Conservation (phyloP, 176 grass and related monocot genomes). For the Oryza glumipatula region DNA sequence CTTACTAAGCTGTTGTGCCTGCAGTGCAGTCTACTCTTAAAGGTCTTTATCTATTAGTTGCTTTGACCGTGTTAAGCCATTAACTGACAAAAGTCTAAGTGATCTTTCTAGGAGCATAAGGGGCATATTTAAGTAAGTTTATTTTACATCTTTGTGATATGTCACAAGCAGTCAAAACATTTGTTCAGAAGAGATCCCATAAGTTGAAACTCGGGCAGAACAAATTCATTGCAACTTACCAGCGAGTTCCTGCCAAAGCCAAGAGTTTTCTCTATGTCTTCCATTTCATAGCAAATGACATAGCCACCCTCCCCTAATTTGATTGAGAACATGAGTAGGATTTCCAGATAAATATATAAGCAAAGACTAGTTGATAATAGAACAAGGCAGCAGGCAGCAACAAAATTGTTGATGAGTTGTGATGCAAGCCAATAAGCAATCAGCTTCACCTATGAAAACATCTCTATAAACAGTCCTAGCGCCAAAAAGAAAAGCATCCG, state of each 20-base stretch:
- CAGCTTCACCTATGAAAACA: constrained; percentile 70
- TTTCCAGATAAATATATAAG: constrained; percentile 27
- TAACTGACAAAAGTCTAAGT: background rate
- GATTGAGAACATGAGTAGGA: constrained; percentile 42
- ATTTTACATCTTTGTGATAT: background rate
- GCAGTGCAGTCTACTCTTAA: too few relatives aligned
- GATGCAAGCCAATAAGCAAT: constrained; percentile 13
- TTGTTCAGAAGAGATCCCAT: constrained; percentile 9
- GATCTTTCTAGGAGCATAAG: constrained; percentile 17
- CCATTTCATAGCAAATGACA: constrained; percentile 90
- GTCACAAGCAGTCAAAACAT: background rate
- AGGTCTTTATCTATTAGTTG: background rate
- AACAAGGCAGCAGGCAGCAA: constrained; percentile 16
- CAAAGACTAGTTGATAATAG: constrained; percentile 27
- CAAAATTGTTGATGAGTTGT: background rate
- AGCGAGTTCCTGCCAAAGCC: constrained; percentile 92
- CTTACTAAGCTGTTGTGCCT: too few relatives aligned
- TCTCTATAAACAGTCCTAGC: constrained; percentile 97
- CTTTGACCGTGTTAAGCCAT: constrained; percentile 5
- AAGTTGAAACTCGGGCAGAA: constrained; percentile 25
- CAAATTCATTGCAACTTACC: constrained; percentile 51
- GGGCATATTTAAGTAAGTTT: background rate
- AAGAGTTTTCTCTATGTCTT: constrained; percentile 86
- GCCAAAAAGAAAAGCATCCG: constrained; percentile 93
- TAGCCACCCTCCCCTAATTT: constrained; percentile 74